Evolutionary conservation across 2,329 filamentous ascomycete genomes (phyloP).

Genomic region (Penicillium hordei): DNA sequence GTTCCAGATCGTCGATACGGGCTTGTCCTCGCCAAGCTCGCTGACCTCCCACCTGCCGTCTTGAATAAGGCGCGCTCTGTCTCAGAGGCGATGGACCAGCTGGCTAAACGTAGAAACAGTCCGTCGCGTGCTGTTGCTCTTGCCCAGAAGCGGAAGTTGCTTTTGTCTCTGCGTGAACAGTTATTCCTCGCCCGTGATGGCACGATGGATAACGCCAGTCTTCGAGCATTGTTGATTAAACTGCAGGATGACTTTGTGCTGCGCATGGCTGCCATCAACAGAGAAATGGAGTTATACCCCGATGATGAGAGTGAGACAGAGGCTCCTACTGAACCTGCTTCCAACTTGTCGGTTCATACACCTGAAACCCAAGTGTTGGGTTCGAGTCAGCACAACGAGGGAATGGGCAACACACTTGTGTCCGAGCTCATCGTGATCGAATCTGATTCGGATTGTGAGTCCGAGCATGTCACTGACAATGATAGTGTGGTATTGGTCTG

Average conservation of each 20-base stretch:
- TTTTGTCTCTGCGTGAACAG: conserved; percentile 71
- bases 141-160: conserved; percentile 66
- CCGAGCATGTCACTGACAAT: not conserved
- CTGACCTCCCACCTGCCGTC: conserved; percentile 69
- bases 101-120: conserved; percentile 59
- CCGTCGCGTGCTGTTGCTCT: conserved; percentile 59
- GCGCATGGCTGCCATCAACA: conserved; percentile 67
- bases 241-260: conserved; percentile 73
- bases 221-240: conserved; percentile 63
- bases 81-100: conserved; percentile 60
- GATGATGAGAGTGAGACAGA: conserved; percentile 20
- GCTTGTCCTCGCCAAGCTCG: conserved; percentile 71
- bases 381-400: not conserved
- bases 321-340: not conserved
- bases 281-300: conserved; percentile 23
- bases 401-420: not conserved
- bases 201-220: conserved; percentile 61
- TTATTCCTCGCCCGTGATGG: conserved; percentile 67
- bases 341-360: not conserved
- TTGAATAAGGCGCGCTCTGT: conserved; percentile 68
- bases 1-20: conserved; percentile 76
- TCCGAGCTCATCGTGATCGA: conserved; percentile 6
- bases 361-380: not conserved
- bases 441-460: not conserved
- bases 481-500: conserved; percentile 12